phyloP scores from a whole-genome alignment of 2,329 filamentous ascomycete species.

The Colletotrichum simmondsii region DNA sequence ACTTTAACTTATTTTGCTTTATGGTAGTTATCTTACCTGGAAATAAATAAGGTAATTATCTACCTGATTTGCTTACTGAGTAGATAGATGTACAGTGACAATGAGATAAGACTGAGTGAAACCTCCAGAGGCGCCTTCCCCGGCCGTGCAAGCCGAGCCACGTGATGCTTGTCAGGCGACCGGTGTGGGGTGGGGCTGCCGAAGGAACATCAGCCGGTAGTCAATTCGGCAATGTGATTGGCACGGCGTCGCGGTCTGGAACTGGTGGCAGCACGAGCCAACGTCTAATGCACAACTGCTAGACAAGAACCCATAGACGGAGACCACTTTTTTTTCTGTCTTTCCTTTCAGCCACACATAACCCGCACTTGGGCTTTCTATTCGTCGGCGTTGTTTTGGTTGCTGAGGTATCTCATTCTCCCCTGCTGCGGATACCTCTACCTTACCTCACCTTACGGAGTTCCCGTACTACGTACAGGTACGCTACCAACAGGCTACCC shows the following conservation, averaged over 20 bases:
- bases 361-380: neutral
- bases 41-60: no score
- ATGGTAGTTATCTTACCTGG: no score
- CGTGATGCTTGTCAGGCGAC: slow-evolving; percentile 18
- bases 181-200: neutral
- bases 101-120: neutral
- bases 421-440: neutral
- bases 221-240: slow-evolving; percentile 28
- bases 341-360: slow-evolving; percentile 24
- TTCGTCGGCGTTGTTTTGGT: slow-evolving; percentile 1
- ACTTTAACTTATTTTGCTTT: neutral
- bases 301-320: slow-evolving; percentile 3
- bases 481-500: no score
- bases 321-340: slow-evolving; percentile 18
- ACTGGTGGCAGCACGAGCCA: slow-evolving; percentile 23
- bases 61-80: no score
- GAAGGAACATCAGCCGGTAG: slow-evolving; percentile 14
- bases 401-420: neutral
- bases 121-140: neutral
- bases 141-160: slow-evolving; percentile 14
- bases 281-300: slow-evolving; percentile 29
- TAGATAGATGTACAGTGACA: neutral
- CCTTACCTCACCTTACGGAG: neutral
- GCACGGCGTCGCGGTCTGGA: slow-evolving; percentile 11
- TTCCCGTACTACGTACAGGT: no score